Percentiles rank a stretch among this genome's conserved stretches.
Evolutionary conservation across 208 protist genomes (phyloP).

Genomic region (Naegleria fowleri): DNA sequence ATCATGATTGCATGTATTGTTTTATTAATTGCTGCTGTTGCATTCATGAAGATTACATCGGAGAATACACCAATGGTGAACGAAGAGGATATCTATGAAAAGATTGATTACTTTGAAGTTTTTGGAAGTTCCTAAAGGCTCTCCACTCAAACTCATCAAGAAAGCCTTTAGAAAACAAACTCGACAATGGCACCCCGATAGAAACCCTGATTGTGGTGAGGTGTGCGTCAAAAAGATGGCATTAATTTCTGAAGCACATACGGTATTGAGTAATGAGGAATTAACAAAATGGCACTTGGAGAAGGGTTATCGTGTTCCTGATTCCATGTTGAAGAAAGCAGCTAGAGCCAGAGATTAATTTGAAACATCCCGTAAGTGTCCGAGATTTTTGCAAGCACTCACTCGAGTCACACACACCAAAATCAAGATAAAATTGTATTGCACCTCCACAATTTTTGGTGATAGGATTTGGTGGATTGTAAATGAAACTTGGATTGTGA

Average conservation of each 20-base stretch:
- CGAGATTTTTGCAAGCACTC: too few species aligned
- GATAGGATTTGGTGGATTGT: too few species aligned
- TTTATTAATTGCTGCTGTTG: background rate
- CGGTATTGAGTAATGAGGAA: background rate
- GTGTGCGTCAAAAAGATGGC: slow-evolving; percentile 6
- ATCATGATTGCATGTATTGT: background rate
- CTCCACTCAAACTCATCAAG: background rate
- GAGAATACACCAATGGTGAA: slow-evolving; percentile 1
- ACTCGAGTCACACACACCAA: too few species aligned
- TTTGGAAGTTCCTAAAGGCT: background rate
- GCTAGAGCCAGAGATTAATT: background rate
- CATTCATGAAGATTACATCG: background rate
- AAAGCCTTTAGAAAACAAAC: background rate
- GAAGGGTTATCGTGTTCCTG: background rate
- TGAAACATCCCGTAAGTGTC: background rate
- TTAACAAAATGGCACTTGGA: background rate
- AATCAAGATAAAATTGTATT: too few species aligned
- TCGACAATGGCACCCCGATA: slow-evolving; percentile 9
- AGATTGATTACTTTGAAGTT: slow-evolving; percentile 24
- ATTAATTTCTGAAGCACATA: background rate
- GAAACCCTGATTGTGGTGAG: background rate
- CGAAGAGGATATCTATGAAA: background rate
- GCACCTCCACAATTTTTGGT: too few species aligned
- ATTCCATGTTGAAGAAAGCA: background rate
- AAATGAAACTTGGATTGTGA: too few species aligned